Evolutionary conservation across 164 flowering plant species (phyloP).

Genomic region (Annona cherimola): DNA sequence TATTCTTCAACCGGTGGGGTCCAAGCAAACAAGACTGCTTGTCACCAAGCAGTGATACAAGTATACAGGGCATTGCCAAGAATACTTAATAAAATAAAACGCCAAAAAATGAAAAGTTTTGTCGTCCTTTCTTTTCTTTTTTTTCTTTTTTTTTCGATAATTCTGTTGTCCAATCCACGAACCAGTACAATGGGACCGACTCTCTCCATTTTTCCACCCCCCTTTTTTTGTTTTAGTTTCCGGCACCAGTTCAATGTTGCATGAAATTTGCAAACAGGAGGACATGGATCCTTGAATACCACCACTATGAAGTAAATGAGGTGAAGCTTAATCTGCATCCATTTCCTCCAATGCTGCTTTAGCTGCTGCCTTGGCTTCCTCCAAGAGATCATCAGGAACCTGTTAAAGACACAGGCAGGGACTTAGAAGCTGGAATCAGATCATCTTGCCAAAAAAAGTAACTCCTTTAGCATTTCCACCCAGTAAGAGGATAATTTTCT

Average conservation of each 20-base stretch:
- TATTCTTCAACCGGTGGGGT: not conserved
- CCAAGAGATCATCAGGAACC: slow-evolving; percentile 54
- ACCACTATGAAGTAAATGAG: not conserved
- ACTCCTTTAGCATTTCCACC: no score
- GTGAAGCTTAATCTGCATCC: slow-evolving; percentile 51
- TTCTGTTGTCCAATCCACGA: no score
- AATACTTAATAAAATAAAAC: not conserved
- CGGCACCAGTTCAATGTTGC: not conserved
- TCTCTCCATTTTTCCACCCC: not conserved
- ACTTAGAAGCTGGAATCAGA: no score
- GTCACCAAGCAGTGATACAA: not conserved
- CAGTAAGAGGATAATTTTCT: no score
- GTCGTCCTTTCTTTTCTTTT: not conserved
- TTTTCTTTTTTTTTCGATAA: no score
- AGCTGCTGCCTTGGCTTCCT: slow-evolving; percentile 55
- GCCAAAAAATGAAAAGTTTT: not conserved
- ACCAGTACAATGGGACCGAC: not conserved
- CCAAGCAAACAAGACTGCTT: not conserved
- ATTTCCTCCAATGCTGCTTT: slow-evolving; percentile 61
- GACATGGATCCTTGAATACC: not conserved
- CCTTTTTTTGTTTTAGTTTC: not conserved
- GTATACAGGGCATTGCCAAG: not conserved
- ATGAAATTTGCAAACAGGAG: not conserved
- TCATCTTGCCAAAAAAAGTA: no score
- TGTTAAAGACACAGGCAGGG: slow-evolving; percentile 9